Conservation (phyloP, 148 eudicot genomes). For the Vaccinium myrtillus region DNA sequence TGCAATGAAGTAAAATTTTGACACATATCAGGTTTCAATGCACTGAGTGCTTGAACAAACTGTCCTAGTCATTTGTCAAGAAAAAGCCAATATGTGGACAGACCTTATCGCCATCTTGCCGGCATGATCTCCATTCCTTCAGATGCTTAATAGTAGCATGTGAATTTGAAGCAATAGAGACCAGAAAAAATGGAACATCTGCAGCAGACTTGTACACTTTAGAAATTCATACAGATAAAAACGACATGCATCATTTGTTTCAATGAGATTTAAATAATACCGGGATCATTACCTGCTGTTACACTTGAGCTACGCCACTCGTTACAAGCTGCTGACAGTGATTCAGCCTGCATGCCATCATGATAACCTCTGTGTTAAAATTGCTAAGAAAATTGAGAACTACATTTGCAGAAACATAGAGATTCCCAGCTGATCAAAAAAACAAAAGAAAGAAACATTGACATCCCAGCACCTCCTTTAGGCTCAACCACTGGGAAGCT, state of each 20-base stretch:
- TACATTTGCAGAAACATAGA: neutral
- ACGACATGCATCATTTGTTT: neutral
- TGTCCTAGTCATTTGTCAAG: neutral
- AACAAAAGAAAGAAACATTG: too few relatives aligned
- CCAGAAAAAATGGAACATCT: slow-evolving; percentile 81
- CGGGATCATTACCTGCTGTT: slow-evolving; percentile 53
- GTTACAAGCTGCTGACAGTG: slow-evolving; percentile 63
- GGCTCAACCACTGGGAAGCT: slow-evolving; percentile 69
- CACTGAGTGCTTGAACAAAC: neutral
- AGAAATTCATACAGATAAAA: slow-evolving; percentile 6
- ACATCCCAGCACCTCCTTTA: slow-evolving; percentile 53
- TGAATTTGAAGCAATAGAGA: slow-evolving; percentile 56
- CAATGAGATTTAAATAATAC: slow-evolving; percentile 5
- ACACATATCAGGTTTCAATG: neutral
- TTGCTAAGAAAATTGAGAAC: neutral
- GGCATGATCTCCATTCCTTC: slow-evolving; percentile 70
- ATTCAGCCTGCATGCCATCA: slow-evolving; percentile 51
- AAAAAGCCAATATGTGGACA: slow-evolving; percentile 10
- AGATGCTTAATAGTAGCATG: slow-evolving; percentile 59
- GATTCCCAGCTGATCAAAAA: too few relatives aligned
- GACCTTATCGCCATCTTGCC: slow-evolving; percentile 67
- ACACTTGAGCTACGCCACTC: slow-evolving; percentile 72
- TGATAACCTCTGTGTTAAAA: slow-evolving; percentile 9
- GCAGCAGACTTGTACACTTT: slow-evolving; percentile 23
- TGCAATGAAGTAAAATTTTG: slow-evolving; percentile 3